Evolutionary conservation across 225 moss, liverwort and hornwort genomes (phyloP), one percentile per base, ranked within the genome.

Genomic region (Asterella californica): DNA sequence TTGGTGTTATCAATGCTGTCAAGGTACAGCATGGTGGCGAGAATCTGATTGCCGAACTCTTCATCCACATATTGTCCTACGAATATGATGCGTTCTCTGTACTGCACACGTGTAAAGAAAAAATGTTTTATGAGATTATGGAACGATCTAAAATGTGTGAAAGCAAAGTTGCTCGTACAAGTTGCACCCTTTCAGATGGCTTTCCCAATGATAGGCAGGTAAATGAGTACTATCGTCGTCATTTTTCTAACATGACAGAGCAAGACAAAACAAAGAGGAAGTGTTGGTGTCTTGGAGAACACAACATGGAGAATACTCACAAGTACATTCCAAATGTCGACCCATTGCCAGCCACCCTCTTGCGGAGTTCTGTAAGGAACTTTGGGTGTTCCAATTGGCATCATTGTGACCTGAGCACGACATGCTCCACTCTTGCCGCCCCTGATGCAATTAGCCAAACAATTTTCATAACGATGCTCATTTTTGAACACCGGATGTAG

Each of bases 301-400:
- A 62, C 60, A 74, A 25, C 12, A 52, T 57, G 15, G 19, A 78
- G 48, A 87, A 1, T 64, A 80, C 89, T 78, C 83, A 99, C 97
- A 86, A 99, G 90, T 21, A 99, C 99, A 82, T 99, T 99, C 93
- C 99, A 99, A 71, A 95, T 99, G 79, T 95, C 95, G 25, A 99
- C 99, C 95, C 95, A 95, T 80, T 99, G 95, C 95, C 99, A 99
- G 21, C 95, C 95, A 55, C 93, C 95, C 84, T 99, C 99, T 82
- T 93, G 92, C 10, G 95, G 93, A 55, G 95, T 99, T 73, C 95
- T 89, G 83, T 99, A 99, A 19, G 94, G 94, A 15, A 94, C 97
- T 81, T 99, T 95, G 21, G 94, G 97, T 70, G 97, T 99, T 46
- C 97, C 97, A 70, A 99, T 95, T 45, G 99, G 99, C 89, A 94